These are phyloP conservation scores for Colletotrichum ledebouriae DNA, from an alignment of 2,329 filamentous ascomycete genomes.

Conservation along the genomic window DNA sequence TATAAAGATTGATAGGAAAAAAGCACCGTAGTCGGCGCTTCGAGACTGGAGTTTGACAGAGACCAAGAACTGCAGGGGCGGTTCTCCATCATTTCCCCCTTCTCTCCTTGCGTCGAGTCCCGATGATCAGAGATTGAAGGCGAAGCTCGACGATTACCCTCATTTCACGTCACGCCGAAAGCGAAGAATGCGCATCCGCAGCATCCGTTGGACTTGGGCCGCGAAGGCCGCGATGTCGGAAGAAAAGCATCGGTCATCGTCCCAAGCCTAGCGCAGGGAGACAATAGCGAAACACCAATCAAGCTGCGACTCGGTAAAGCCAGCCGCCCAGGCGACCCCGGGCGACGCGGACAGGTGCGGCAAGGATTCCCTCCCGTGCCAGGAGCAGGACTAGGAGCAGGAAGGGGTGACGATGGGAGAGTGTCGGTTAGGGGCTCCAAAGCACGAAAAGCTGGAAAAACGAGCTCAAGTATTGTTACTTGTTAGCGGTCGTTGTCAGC, in stretches of 20 bases:
- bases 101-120: no score
- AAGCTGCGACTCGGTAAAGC: conserved; percentile 37
- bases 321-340: conserved; percentile 9
- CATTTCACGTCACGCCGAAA: no score
- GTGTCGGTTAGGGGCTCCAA: background rate
- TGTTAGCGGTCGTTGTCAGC: background rate
- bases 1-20: conserved; percentile 6
- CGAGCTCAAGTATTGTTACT: no score
- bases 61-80: background rate
- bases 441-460: background rate
- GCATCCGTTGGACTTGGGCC: no score
- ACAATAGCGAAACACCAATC: conserved; percentile 25
- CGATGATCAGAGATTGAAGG: no score
- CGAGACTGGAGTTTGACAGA: background rate
- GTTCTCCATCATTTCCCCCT: no score
- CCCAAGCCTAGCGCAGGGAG: conserved; percentile 16
- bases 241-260: conserved; percentile 17
- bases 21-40: conserved; percentile 4
- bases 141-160: no score
- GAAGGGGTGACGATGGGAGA: background rate
- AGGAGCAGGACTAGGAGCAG: conserved; percentile 1
- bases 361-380: background rate
- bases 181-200: no score
- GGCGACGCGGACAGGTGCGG: conserved; percentile 5
- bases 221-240: no score